Conservation (phyloP, 129 eudicot species). For the Flaveria trinervia region DNA sequence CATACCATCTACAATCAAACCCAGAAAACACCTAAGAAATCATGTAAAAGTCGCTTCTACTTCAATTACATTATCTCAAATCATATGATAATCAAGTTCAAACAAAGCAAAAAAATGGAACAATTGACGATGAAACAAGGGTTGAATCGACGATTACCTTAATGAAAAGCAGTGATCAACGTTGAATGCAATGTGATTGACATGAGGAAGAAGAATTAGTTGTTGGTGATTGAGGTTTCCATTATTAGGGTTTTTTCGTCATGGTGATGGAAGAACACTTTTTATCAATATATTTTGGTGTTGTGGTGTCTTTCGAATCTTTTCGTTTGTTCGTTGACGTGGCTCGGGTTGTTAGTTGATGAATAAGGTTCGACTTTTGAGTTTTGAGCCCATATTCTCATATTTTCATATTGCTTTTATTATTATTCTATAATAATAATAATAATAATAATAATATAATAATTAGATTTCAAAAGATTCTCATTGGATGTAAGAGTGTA, state of each 20-base stretch:
- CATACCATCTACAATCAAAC: background rate
- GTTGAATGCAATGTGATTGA: slow-evolving; percentile 24
- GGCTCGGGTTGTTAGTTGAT: slow-evolving; percentile 28
- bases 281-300: slow-evolving; percentile 29
- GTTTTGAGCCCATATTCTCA: background rate
- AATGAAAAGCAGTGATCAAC: slow-evolving; percentile 12
- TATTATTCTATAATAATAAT: no score
- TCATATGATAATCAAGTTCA: slow-evolving; percentile 4
- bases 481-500: no score
- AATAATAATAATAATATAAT: no score
- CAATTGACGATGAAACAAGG: background rate
- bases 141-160: slow-evolving; percentile 27
- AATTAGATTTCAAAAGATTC: no score
- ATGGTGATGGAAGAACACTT: slow-evolving; percentile 21
- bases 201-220: slow-evolving; percentile 8
- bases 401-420: background rate
- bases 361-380: slow-evolving; percentile 19
- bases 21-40: background rate
- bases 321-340: slow-evolving; percentile 29
- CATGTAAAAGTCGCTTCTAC: background rate
- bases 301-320: slow-evolving; percentile 41
- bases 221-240: slow-evolving; percentile 13
- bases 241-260: slow-evolving; percentile 32
- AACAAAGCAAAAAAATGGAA: background rate
- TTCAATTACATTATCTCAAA: background rate